These are phyloP conservation scores for Pulveroboletus sp. DNA, from an alignment of 768 basidiomycete genomes.

Conservation along the genomic window DNA sequence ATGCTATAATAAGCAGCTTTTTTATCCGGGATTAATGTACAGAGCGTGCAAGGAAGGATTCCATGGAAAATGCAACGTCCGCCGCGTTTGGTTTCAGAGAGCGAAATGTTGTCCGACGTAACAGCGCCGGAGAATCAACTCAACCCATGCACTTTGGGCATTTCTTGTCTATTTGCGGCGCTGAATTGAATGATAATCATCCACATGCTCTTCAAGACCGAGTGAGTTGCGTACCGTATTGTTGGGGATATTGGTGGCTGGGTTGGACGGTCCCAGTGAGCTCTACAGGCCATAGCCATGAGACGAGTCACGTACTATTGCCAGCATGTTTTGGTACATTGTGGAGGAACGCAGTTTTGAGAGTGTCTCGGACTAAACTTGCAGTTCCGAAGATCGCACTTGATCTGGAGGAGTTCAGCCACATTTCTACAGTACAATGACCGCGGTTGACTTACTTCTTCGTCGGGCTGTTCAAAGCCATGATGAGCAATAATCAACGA, in stretches of 20 bases:
- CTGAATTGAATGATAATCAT: slow-evolving; percentile 27
- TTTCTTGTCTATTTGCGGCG: slow-evolving; percentile 57
- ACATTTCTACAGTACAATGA: not conserved
- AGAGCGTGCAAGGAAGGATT: slow-evolving; percentile 4
- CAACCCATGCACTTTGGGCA: slow-evolving; percentile 43
- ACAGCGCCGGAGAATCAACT: slow-evolving; percentile 13
- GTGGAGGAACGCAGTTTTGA: slow-evolving; percentile 44
- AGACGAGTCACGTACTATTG: slow-evolving; percentile 53
- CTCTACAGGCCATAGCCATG: not conserved
- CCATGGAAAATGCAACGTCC: slow-evolving; percentile 11
- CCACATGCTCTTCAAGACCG: not conserved
- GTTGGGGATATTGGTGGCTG: slow-evolving; percentile 64
- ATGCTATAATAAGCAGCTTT: slow-evolving; percentile 8
- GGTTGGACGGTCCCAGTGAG: slow-evolving; percentile 12
- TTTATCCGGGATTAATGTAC: slow-evolving; percentile 9
- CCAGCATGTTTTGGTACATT: slow-evolving; percentile 60
- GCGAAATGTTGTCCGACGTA: slow-evolving; percentile 4
- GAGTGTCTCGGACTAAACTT: slow-evolving; percentile 64
- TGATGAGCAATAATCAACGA: slow-evolving; percentile 5
- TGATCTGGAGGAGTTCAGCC: slow-evolving; percentile 44
- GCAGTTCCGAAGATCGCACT: slow-evolving; percentile 57
- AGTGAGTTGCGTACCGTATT: slow-evolving; percentile 47
- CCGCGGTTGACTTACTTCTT: slow-evolving; percentile 41
- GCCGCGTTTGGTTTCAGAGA: slow-evolving; percentile 1
- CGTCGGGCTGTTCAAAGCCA: slow-evolving; percentile 45